Evolutionary conservation across 495 filamentous ascomycete species (phyloP), one percentile per base, ranked within the genome.

Genomic region (Aspergillus bridgeri): DNA sequence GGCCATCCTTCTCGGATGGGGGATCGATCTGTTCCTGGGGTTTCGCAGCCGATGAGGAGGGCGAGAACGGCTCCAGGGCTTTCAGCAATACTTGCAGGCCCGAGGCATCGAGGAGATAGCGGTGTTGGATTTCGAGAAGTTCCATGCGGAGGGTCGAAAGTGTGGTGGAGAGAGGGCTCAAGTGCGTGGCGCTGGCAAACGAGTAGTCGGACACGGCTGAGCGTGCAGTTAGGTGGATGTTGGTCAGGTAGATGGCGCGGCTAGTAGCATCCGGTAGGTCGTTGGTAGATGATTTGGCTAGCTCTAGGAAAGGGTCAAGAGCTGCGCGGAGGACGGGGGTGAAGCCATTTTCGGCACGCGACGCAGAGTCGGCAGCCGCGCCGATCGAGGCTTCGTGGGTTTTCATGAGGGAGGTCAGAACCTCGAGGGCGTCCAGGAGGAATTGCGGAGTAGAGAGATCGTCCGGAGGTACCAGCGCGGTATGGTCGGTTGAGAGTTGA

Each of bases 381-480:
- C 84, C 82, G 23, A 96, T 78, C 0, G 92, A 95, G 5, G 86
- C 88, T 45, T 94, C 91, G 72, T 91, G 89, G 18, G 86, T 91
- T 65, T 88, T 89, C 84, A 97, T 89, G 13, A 90, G 72, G 19
- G 84, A 82, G 3, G 77, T 80, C 6, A 98, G 77, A 53, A 85
- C 83, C 55, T 89, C 87, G 11, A 98, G 77, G 8, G 89, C 85
- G 59, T 94, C 91, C 27, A 85, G 72, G 2, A 99, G 74, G 79
- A 96, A 98, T 33, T 91, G 85, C 0, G 94, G 95, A 0, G 89
- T 84, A 0, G 83, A 83, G 5, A 96, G 77, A 64, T 97, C 87
- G 15, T 63, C 52, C 13, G 75, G 63, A 6, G 75, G 73, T 17
- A 57, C 54, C 22, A 80, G 66, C 15, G 89, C 82, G 0, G 83